Base-by-base conservation (phyloP, 2,329 filamentous ascomycete species). In the Penicillium sp. region DNA sequence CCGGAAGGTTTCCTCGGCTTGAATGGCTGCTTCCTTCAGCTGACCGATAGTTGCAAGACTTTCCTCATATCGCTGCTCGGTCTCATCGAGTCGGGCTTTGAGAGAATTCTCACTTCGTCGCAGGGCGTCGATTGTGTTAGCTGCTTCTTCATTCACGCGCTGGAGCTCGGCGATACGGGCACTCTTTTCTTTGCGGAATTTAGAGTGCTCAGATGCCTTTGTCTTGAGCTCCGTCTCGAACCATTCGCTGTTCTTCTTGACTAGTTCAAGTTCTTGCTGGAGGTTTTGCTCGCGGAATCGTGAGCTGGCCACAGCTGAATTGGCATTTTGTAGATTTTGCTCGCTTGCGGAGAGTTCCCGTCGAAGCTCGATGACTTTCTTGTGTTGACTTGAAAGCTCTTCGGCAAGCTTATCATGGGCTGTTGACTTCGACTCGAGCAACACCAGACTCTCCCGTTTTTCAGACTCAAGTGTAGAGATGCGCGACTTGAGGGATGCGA, bases 151-250 rank as follows among this genome's bases (percentile, higher is more conserved):
- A 57, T 91, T 87, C 51, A 86, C 82, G 45, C 90, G 86, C 68
- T 96, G 88, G 27, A 98, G 80, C 61, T 94, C 88, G 7, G 90
- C 81, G 58, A 97, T 88, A 35, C 88, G 86, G 1, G 89, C 85
- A 53, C 88, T 88, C 76, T 96, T 97, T 66, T 98, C 93, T 65
- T 95, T 97, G 54, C 93, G 83, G 69, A 87, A 91, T 63, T 90
- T 95, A 56, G 91, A 80, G 41, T 89, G 83, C 65, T 98, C 93
- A 7, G 84, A 81, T 52, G 81, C 85, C 72, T 95, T 95, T 0
- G 88, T 90, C 73, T 95, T 91, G 24, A 97, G 79, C 68, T 98
- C 93, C 37, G 79, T 83, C 63, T 96, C 89, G 47, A 93, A 85
- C 87, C 90, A 98, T 60, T 97, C 91, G 55, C 88, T 88, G 72